Percentiles rank a stretch among this genome's conserved stretches.
phyloP scores from a whole-genome alignment of 2,329 filamentous ascomycete species.

The Colletotrichum tropicale region DNA sequence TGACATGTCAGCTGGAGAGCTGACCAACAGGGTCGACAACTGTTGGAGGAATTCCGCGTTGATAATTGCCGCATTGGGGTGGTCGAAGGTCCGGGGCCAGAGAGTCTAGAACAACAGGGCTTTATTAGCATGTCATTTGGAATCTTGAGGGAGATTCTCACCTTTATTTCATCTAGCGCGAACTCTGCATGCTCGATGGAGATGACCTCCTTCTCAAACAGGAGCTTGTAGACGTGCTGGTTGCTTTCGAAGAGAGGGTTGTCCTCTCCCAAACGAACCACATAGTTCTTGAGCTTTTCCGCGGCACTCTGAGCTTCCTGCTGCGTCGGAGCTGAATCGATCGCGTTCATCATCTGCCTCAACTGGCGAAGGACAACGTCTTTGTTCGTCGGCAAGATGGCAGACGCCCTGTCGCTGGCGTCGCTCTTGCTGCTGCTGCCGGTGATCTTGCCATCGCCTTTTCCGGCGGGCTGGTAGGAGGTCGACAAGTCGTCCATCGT shows the following conservation, averaged over 20 bases:
- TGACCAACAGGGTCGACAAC: not conserved
- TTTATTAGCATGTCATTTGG: not conserved
- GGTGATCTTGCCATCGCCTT: not conserved
- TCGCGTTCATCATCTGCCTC: not conserved
- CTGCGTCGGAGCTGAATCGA: not conserved
- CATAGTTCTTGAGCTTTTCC: no score
- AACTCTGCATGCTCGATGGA: not conserved
- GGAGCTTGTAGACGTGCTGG: not conserved
- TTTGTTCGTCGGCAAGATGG: not conserved
- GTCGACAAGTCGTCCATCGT: not conserved
- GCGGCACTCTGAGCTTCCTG: not conserved
- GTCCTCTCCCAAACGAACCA: not conserved
- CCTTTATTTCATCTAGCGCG: not conserved
- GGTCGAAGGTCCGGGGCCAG: rapidly evolving
- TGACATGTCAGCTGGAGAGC: not conserved
- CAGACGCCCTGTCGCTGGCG: not conserved
- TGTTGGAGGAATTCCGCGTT: not conserved
- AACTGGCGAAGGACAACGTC: not conserved
- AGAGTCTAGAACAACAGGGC: not conserved
- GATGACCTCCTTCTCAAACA: not conserved
- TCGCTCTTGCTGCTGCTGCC: not conserved
- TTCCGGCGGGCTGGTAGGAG: not conserved
- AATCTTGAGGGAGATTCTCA: not conserved
- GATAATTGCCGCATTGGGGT: rapidly evolving
- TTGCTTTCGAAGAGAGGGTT: not conserved